Conservation (phyloP, 2,329 filamentous ascomycete species). For the Trichoderma aggressivum region DNA sequence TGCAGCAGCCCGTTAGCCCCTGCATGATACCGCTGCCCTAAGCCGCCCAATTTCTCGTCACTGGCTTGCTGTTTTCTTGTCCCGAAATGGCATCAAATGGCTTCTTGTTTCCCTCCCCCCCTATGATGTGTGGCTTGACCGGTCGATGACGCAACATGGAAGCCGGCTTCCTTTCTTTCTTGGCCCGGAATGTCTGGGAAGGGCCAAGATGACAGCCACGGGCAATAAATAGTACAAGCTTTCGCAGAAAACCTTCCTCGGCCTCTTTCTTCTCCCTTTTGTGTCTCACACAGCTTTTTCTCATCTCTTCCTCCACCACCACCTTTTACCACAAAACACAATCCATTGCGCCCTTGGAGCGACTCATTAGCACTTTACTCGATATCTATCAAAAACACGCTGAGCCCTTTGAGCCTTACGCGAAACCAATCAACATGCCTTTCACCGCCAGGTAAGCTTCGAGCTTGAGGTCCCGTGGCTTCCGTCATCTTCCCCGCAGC, state of each 20-base stretch:
- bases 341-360: neutral
- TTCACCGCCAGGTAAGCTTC: conserved; percentile 55
- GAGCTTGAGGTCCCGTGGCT: conserved; percentile 11
- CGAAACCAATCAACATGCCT: conserved; percentile 46
- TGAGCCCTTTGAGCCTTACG: neutral
- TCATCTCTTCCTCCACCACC: neutral
- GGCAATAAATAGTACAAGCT: conserved; percentile 17
- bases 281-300: neutral
- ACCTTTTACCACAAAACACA: neutral
- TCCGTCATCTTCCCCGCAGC: conserved; percentile 16
- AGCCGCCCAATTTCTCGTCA: neutral
- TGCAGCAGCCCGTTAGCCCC: neutral
- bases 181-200: conserved; percentile 19
- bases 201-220: conserved; percentile 7
- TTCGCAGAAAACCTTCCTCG: conserved; percentile 15
- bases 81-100: neutral
- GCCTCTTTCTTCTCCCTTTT: neutral
- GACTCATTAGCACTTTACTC: neutral
- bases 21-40: neutral
- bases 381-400: neutral
- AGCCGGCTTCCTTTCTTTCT: neutral
- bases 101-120: neutral
- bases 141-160: conserved; percentile 35
- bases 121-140: conserved; percentile 18
- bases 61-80: neutral